Evolutionary conservation across 495 filamentous ascomycete species (phyloP).

Genomic region (Hypoxylon rickii): DNA sequence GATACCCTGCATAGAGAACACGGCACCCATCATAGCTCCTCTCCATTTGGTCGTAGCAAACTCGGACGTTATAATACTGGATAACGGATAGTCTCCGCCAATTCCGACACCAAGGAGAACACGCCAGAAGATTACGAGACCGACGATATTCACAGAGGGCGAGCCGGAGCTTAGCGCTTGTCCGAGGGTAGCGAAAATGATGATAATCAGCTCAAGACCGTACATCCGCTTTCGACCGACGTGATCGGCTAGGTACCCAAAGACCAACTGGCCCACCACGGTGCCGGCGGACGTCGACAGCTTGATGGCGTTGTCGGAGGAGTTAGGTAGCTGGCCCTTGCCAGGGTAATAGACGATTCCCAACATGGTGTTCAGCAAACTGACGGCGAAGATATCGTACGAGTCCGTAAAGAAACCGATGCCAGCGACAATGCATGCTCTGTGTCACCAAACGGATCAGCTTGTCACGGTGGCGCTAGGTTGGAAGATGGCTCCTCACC

Average conservation of each 20-base stretch:
- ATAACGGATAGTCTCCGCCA: conserved; percentile 85
- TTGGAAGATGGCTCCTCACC: conserved; percentile 23
- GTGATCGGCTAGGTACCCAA: conserved; percentile 79
- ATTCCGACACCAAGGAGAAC: conserved; percentile 84
- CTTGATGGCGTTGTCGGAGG: conserved; percentile 83
- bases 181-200: conserved; percentile 82
- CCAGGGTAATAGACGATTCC: conserved; percentile 72
- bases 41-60: conserved; percentile 42
- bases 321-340: conserved; percentile 60
- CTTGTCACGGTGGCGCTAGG: neutral
- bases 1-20: conserved; percentile 84
- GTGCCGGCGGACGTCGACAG: conserved; percentile 86
- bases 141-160: conserved; percentile 70
- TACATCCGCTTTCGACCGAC: conserved; percentile 86
- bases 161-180: conserved; percentile 72
- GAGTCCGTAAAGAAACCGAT: conserved; percentile 85
- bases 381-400: conserved; percentile 78
- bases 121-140: conserved; percentile 87
- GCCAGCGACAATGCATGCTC: conserved; percentile 77
- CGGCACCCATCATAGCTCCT: conserved; percentile 65
- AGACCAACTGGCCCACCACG: conserved; percentile 81
- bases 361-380: conserved; percentile 67
- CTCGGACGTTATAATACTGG: conserved; percentile 82
- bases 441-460: conserved; percentile 26
- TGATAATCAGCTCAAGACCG: conserved; percentile 84